Conservation (phyloP, 805 yeast species). For the Yamadazyma phyllophila region DNA sequence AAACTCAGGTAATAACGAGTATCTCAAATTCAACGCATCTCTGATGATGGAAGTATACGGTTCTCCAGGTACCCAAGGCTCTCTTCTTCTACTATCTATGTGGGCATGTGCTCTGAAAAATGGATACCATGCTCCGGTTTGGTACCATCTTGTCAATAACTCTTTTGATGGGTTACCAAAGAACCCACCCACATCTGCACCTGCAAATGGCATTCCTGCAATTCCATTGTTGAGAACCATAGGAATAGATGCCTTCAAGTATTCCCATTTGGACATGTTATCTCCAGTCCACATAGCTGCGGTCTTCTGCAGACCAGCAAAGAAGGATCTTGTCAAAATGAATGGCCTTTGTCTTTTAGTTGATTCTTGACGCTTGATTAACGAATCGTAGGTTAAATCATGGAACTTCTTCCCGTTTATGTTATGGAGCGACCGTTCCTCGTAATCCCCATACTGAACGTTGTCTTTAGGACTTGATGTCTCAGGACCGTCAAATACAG, state of each 20-base stretch:
- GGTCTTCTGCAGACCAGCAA: constrained; percentile 86
- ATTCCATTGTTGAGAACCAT: constrained; percentile 81
- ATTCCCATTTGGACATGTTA: constrained; percentile 90
- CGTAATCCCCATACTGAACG: constrained; percentile 76
- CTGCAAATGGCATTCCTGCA: constrained; percentile 87
- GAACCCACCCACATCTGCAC: constrained; percentile 97
- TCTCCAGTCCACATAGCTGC: constrained; percentile 99
- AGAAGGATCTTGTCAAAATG: constrained; percentile 80
- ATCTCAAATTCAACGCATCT: constrained; percentile 71
- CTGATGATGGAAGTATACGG: constrained; percentile 66
- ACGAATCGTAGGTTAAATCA: constrained; percentile 72
- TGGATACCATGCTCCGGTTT: constrained; percentile 93
- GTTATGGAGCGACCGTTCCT: constrained; percentile 90
- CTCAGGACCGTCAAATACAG: constrained; percentile 93
- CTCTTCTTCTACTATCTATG: constrained; percentile 87
- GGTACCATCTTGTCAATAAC: constrained; percentile 89
- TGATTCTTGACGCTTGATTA: constrained; percentile 46
- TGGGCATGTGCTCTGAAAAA: constrained; percentile 97
- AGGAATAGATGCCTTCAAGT: constrained; percentile 75
- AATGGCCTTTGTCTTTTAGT: constrained; percentile 70
- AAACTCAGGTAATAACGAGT: constrained; percentile 69
- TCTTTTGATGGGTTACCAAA: constrained; percentile 87
- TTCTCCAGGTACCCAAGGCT: constrained; percentile 84
- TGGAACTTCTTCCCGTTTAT: constrained; percentile 77
- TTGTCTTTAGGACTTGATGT: constrained; percentile 83